phyloP scores from a whole-genome alignment of 2,329 filamentous ascomycete genomes.

The Ophiostoma triangulosporum region DNA sequence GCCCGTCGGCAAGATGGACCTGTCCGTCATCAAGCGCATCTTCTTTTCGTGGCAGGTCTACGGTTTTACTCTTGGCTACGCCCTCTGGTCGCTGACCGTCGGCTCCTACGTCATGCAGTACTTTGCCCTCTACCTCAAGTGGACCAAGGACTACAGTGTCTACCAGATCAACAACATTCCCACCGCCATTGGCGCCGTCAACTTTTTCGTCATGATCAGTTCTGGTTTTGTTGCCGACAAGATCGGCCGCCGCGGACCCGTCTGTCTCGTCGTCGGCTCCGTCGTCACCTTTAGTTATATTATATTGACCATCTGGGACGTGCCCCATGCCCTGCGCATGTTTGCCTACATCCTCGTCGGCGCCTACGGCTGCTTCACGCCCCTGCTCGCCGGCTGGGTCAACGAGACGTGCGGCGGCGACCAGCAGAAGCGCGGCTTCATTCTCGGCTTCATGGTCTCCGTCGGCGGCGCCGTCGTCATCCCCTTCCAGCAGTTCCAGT shows the following conservation, averaged over 20 bases:
- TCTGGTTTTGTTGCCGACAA: constrained; percentile 20
- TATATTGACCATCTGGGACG: constrained; percentile 25
- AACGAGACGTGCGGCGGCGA: constrained; percentile 29
- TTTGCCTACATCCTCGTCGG: constrained; percentile 26
- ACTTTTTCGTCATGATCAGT: constrained; percentile 26
- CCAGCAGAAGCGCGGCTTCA: constrained; percentile 28
- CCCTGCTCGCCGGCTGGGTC: constrained; percentile 27
- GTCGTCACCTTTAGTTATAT: constrained; percentile 24
- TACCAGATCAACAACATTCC: constrained; percentile 32
- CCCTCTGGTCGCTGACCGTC: constrained; percentile 26
- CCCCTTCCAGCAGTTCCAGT: constrained; percentile 26
- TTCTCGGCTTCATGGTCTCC: constrained; percentile 26
- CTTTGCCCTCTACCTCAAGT: constrained; percentile 27
- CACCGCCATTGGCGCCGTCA: constrained; percentile 29
- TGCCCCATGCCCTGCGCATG: constrained; percentile 25
- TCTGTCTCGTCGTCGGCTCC: constrained; percentile 23
- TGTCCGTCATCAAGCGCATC: constrained; percentile 25
- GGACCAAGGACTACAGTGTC: constrained; percentile 22
- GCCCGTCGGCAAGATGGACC: constrained; percentile 24
- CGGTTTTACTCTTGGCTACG: constrained; percentile 26
- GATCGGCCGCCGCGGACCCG: constrained; percentile 23
- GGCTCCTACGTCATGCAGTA: constrained; percentile 28
- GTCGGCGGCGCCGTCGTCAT: constrained; percentile 25
- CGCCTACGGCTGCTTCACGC: constrained; percentile 28
- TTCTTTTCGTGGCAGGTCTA: constrained; percentile 30